Evolutionary conservation across 2,329 filamentous ascomycete species (phyloP), one percentile per base, ranked within the genome.

Genomic region (Aaosphaeria arxii): DNA sequence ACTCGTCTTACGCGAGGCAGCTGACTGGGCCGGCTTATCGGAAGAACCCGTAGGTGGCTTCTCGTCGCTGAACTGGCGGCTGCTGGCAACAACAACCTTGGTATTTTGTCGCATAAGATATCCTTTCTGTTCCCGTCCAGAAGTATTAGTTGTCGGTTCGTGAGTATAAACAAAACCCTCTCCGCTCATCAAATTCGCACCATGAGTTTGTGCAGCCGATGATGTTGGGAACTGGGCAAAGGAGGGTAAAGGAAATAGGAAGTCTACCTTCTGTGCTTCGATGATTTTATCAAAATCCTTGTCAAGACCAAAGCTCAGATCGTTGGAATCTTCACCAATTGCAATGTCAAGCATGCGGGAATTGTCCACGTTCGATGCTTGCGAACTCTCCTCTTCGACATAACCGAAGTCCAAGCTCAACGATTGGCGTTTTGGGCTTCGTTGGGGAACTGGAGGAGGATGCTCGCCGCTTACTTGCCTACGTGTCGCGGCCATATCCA

Each of bases 41-140:
- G 57, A 76, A 71, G 55, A 72, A 55, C 71, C 85, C 9, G 41
- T 11, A 64, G 68, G 86, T 5, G 63, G 62, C 56, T 87, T 86
- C 69, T 90, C 86, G 48, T 74, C 67, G 49, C 78, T 79, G 56
- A 78, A 76, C 43, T 77, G 72, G 41, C 81, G 79, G 64, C 79
- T 85, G 67, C 86, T 95, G n/a, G 94, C 94, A 43, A 95, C 85
- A 44, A 99, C 90, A 46, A 99, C 82, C 71, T 97, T 97, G 4
- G 92, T 97, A 73, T 97, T 99, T 63, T 99, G 92, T 63, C 94
- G 86, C 92, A 97, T 99, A 41, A 97, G 80, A 66, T 99, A 99
- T 48, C 94, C 94, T 77, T 95, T 91, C 91, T 96, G 88, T 84
- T 79, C 79, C 58, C 72, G 77, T 60, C 74, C 63, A 64, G 57